Evolutionary conservation across 2,329 filamentous ascomycete species (phyloP), one percentile per base, ranked within the genome.

Genomic region (Penicillium sp.): DNA sequence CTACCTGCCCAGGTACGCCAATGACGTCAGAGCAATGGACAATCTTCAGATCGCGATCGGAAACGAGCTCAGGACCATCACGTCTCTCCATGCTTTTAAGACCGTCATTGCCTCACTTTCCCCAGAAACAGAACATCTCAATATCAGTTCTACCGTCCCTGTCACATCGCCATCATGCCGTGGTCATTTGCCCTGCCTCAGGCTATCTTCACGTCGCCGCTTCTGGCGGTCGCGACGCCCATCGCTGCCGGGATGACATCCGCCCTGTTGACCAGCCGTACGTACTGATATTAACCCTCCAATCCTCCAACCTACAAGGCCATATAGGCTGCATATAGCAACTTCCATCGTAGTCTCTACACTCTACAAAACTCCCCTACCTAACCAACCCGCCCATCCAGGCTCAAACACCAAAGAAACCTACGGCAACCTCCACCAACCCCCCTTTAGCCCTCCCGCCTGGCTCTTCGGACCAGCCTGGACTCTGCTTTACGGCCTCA

Each of bases 401-500:
- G 74, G 73, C 19, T 70, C 70, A 54, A 69, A 69, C 22, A 79
- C 73, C 2, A 72, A 80, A 58, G 64, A 69, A 33, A 76, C 74
- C 42, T 81, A 82, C 69, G 44, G 65, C 24, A 66, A 71, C 0
- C 67, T 81, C 19, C 74, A 74, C 35, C 78, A 81, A 63, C 85
- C 85, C 0, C 84, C 85, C n/a, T 73, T 82, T 51, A 78, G 82
- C 56, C 86, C 86, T 8, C 86, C 86, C 6, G 79, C 83, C 37
- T 85, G 82, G 79, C 74, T 87, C 37, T 88, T 88, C 67, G 84
- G 83, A 2, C 85, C 86, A 12, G 82, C 83, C 57, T 88, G 86
- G 86, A 86, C 85, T 9, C 65, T 79, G 3, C 79, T 89, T 17
- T 88, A 88, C 72, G 81, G 81, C 2, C 76, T 91, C 22, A 97